Evolutionary conservation across 179 eudicot genomes (phyloP).

Genomic region (Carnegiea gigantea): DNA sequence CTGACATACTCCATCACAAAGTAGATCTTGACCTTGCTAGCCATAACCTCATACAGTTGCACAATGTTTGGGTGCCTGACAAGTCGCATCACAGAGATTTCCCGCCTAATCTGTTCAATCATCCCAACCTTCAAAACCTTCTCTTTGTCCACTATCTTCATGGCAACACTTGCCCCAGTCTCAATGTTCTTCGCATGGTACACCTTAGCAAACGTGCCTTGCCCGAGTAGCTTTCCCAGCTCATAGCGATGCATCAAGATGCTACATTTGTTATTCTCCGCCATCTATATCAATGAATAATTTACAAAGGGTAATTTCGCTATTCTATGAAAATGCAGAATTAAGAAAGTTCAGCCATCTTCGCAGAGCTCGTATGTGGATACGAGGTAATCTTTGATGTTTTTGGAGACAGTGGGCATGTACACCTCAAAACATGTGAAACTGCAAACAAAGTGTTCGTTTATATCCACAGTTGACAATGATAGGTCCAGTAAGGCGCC

Average conservation of each 20-base stretch:
- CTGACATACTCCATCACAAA: conserved; percentile 52
- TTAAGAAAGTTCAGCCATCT: conserved; percentile 50
- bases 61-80: conserved; percentile 57
- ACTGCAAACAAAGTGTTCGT: conserved; percentile 11
- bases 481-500: conserved; percentile 35
- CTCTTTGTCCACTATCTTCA: conserved; percentile 56
- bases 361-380: conserved; percentile 51
- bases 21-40: conserved; percentile 52
- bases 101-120: conserved; percentile 59
- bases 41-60: conserved; percentile 60
- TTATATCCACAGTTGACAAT: conserved; percentile 29
- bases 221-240: conserved; percentile 54
- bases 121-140: conserved; percentile 49
- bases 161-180: conserved; percentile 44
- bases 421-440: conserved; percentile 19
- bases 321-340: neutral
- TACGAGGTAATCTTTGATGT: conserved; percentile 28
- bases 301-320: conserved; percentile 14
- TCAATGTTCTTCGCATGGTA: conserved; percentile 47
- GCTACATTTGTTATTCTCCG: conserved; percentile 35
- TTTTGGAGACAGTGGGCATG: conserved; percentile 36
- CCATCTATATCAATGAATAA: conserved; percentile 19
- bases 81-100: conserved; percentile 57
- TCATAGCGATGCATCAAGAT: conserved; percentile 54
- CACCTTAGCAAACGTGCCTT: conserved; percentile 66